Evolutionary conservation across 192 early-diverging fungal genomes (phyloP).

Genomic region (Spizellomyces punctatus): DNA sequence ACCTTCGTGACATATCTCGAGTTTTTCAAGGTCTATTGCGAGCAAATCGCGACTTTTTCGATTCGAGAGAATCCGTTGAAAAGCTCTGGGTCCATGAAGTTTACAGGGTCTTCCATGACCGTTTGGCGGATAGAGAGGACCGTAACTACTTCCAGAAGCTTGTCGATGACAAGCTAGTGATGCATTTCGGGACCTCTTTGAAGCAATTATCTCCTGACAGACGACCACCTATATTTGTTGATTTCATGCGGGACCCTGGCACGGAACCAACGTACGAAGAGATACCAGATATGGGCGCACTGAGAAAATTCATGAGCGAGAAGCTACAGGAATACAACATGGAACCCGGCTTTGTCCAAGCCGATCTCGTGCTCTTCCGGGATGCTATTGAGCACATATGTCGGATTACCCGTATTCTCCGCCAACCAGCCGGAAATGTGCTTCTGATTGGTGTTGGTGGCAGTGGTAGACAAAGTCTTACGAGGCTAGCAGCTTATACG

Average conservation of each 20-base stretch:
- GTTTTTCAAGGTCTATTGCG: slow-evolving; percentile 63
- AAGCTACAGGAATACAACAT: slow-evolving; percentile 59
- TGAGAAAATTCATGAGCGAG: slow-evolving; percentile 56
- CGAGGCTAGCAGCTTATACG: slow-evolving; percentile 55
- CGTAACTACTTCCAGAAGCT: slow-evolving; percentile 53
- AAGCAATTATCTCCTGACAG: slow-evolving; percentile 55
- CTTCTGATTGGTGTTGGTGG: slow-evolving; percentile 62
- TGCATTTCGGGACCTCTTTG: slow-evolving; percentile 47
- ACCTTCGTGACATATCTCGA: slow-evolving; percentile 62
- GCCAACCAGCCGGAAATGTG: slow-evolving; percentile 56
- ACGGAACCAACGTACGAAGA: slow-evolving; percentile 55
- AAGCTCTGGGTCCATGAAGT: slow-evolving; percentile 64
- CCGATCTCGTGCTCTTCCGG: slow-evolving; percentile 56
- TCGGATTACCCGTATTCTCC: slow-evolving; percentile 55
- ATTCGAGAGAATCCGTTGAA: slow-evolving; percentile 50
- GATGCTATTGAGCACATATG: slow-evolving; percentile 67
- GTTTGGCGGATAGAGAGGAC: slow-evolving; percentile 57
- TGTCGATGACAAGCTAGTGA: slow-evolving; percentile 55
- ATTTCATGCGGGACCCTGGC: slow-evolving; percentile 48
- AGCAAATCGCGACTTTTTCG: slow-evolving; percentile 57
- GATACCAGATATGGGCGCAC: slow-evolving; percentile 43
- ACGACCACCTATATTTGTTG: slow-evolving; percentile 55
- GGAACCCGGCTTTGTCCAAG: slow-evolving; percentile 54
- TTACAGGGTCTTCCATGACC: slow-evolving; percentile 56
- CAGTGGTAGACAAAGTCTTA: slow-evolving; percentile 51